Evolutionary conservation across 2,329 filamentous ascomycete genomes (phyloP), one percentile per base, ranked within the genome.

Genomic region (Chalara sp.): DNA sequence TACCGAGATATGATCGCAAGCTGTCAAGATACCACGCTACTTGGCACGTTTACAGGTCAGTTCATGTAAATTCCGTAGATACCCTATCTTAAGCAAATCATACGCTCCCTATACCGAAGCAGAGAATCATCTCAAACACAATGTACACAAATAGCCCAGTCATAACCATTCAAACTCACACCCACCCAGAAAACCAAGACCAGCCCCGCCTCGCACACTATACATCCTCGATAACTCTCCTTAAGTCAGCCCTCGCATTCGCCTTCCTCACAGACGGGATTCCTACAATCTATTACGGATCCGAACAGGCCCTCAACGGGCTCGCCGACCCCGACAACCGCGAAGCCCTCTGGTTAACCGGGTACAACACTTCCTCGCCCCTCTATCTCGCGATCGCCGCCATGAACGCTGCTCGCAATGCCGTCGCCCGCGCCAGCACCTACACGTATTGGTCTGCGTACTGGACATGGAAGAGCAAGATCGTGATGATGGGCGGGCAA

Each of bases 261-360:
- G 76, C 68, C 4, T 70, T 80, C 31, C 67, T 79, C 13, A 59
- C 63, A 13, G 72, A 78, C 55, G 76, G 76, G 12, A 72, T 79
- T 28, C 76, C 76, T 0, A 76, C 79, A 56, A 54, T 78, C 42
- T 80, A 79, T 56, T 66, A 76, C 52, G 76, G 76, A 12, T 73
- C 78, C 62, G 76, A 79, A 62, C 76, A 79, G 53, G 71, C 75
- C 57, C 72, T 71, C 58, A 58, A 64, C 10, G 72, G 72, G 12
- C 54, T 51, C 5, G 54, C 30, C 7, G 70, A 69, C 28, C 72
- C 71, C 1, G 29, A 60, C 32, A 72, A 75, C 53, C 71, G 72
- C 5, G 73, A 75, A 58, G 72, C 72, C 2, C 58, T 70, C 41
- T 76, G 73, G 74, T 55, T 70, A 1, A 59, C 60, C 65, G 67